Evolutionary conservation across 129 eudicot species (phyloP).

Genomic region (Chrysanthemum makinoi): DNA sequence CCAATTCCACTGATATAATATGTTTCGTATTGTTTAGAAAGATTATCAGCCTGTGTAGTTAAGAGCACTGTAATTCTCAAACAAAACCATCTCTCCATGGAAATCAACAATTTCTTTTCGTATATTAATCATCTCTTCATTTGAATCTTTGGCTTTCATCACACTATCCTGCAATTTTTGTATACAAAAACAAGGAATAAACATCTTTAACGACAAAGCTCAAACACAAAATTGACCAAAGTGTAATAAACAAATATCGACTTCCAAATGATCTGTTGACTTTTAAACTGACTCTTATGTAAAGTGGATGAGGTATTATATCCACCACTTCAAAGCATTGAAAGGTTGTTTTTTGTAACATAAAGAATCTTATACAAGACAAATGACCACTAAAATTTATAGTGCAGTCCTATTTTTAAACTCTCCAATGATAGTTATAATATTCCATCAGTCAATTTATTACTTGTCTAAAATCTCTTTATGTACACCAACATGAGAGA

Average conservation of each 20-base stretch:
- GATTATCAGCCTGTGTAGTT: conserved; percentile 72
- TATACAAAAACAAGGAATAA: conserved; percentile 13
- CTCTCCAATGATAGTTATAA: conserved; percentile 3
- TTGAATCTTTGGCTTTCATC: conserved; percentile 44
- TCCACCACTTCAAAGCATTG: conserved; percentile 33
- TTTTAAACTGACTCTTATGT: conserved; percentile 14
- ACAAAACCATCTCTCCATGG: conserved; percentile 93
- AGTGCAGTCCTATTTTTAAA: conserved; percentile 24
- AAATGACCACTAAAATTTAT: conserved; percentile 20
- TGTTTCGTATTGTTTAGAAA: neutral
- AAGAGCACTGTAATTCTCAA: conserved; percentile 87
- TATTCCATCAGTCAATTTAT: conserved; percentile 20
- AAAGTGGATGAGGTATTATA: conserved; percentile 12
- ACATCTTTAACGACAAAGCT: conserved; percentile 13
- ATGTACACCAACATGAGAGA: conserved; percentile 1
- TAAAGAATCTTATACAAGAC: conserved; percentile 25
- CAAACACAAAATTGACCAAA: conserved; percentile 15
- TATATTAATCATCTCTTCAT: conserved; percentile 60
- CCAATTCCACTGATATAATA: neutral
- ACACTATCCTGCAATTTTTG: conserved; percentile 77
- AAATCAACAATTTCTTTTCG: conserved; percentile 84
- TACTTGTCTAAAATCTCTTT: neutral
- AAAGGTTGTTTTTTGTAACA: conserved; percentile 27
- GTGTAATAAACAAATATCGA: neutral
- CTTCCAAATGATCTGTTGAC: conserved; percentile 21